Percentiles rank a stretch among this genome's conserved stretches.
Conservation (phyloP, 1,284 basidiomycete genomes). For the Chalciporus sp. region DNA sequence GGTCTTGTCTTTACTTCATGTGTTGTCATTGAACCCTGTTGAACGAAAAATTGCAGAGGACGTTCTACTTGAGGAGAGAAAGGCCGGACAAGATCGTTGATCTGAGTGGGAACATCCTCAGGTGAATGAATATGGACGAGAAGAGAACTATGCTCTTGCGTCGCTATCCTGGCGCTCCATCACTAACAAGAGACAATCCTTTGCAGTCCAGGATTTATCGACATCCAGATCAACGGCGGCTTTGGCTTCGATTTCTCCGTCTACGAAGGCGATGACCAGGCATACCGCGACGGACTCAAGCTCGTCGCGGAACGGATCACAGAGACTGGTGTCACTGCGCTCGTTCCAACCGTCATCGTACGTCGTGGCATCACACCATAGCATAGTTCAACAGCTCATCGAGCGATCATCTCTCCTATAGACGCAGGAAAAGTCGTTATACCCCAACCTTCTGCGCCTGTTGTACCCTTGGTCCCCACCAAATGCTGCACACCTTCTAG, state of each 20-base stretch:
- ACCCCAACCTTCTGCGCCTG: conserved; percentile 65
- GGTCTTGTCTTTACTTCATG: neutral
- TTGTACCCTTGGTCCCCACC: conserved; percentile 64
- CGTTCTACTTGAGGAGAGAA: conserved; percentile 65
- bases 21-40: neutral
- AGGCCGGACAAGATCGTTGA: conserved; percentile 67
- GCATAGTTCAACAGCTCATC: neutral
- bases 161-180: neutral
- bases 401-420: conserved; percentile 27
- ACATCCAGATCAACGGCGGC: conserved; percentile 86
- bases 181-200: conserved; percentile 12
- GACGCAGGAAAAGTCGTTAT: conserved; percentile 76
- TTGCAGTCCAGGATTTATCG: conserved; percentile 72
- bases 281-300: conserved; percentile 71
- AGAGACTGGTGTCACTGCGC: conserved; percentile 88
- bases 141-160: neutral
- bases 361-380: conserved; percentile 29
- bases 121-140: conserved; percentile 40
- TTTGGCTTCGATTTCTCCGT: conserved; percentile 91
- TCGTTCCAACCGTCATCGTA: conserved; percentile 81
- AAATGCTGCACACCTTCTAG: conserved; percentile 70
- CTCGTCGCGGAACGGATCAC: conserved; percentile 74
- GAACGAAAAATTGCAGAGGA: conserved; percentile 30
- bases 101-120: conserved; percentile 72
- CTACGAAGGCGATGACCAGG: conserved; percentile 67